Evolutionary conservation across 2,329 filamentous ascomycete genomes (phyloP).

Genomic region (Colletotrichum incanum): DNA sequence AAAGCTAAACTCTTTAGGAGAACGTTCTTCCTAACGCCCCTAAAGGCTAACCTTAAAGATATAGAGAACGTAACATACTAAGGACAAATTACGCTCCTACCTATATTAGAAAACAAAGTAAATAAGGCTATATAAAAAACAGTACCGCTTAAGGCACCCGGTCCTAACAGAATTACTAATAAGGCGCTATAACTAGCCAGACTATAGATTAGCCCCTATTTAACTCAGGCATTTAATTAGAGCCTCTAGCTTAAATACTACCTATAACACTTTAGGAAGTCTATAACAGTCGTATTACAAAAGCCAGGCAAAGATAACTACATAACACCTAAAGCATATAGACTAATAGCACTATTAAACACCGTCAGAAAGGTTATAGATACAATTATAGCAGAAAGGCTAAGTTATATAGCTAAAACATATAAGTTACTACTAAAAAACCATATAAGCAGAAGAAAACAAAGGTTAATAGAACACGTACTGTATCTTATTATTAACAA

Average conservation of each 20-base stretch:
- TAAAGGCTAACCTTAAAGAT: not conserved
- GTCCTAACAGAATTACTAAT: conserved; percentile 45
- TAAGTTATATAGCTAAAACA: conserved; percentile 28
- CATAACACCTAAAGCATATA: no score
- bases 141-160: conserved; percentile 44
- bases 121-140: no score
- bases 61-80: conserved; percentile 19
- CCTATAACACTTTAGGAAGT: conserved; percentile 42
- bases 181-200: conserved; percentile 40
- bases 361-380: conserved; percentile 35
- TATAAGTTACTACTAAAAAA: conserved; percentile 24
- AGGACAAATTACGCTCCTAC: not conserved
- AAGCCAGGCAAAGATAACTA: no score
- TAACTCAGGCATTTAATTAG: conserved; percentile 43
- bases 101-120: conserved; percentile 6
- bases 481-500: conserved; percentile 36
- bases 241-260: conserved; percentile 43
- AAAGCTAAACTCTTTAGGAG: conserved; percentile 3
- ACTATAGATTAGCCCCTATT: conserved; percentile 41
- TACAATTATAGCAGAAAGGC: conserved; percentile 39
- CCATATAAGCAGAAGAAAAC: conserved; percentile 37
- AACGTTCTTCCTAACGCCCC: not conserved
- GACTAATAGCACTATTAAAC: conserved; percentile 43
- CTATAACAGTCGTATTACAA: no score
- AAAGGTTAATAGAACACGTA: conserved; percentile 38